Evolutionary conservation across 1,284 basidiomycete species (phyloP).

Genomic region (Apiotrichum montevideense): DNA sequence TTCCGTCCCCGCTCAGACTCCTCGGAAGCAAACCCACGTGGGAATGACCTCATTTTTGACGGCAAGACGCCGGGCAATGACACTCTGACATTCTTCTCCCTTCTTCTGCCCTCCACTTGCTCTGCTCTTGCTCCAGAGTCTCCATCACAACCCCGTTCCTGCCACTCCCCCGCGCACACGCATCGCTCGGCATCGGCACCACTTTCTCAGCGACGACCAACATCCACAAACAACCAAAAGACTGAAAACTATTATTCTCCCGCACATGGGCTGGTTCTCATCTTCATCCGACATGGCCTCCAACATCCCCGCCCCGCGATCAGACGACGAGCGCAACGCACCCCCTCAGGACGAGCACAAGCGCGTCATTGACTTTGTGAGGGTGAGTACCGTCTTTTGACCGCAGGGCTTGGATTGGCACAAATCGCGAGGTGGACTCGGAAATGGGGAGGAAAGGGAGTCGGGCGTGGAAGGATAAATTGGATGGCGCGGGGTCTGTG

Average conservation of each 20-base stretch:
- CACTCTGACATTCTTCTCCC: too few relatives aligned
- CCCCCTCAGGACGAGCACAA: conserved; percentile 32
- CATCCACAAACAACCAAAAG: not conserved
- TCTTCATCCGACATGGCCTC: conserved; percentile 14
- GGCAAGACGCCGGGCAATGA: too few relatives aligned
- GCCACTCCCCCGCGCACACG: not conserved
- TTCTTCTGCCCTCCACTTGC: not conserved
- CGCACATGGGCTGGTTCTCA: not conserved
- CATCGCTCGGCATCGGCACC: not conserved
- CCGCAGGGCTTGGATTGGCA: not conserved
- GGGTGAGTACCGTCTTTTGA: conserved; percentile 19
- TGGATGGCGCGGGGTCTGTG: too few relatives aligned
- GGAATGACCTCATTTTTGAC: not conserved
- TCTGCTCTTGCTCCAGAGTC: too few relatives aligned
- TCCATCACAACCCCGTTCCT: too few relatives aligned
- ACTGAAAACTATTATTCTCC: not conserved
- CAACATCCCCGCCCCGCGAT: conserved; percentile 35
- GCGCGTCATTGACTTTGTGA: conserved; percentile 37
- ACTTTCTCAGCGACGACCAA: not conserved
- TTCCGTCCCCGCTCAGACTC: not conserved
- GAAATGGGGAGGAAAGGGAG: not conserved
- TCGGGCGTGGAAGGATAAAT: too few relatives aligned
- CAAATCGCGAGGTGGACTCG: not conserved
- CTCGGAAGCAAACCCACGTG: conserved; percentile 1
- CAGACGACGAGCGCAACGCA: conserved; percentile 32